Evolutionary conservation across 805 yeast species (phyloP).

Genomic region (Kodamaea neixiangensis): DNA sequence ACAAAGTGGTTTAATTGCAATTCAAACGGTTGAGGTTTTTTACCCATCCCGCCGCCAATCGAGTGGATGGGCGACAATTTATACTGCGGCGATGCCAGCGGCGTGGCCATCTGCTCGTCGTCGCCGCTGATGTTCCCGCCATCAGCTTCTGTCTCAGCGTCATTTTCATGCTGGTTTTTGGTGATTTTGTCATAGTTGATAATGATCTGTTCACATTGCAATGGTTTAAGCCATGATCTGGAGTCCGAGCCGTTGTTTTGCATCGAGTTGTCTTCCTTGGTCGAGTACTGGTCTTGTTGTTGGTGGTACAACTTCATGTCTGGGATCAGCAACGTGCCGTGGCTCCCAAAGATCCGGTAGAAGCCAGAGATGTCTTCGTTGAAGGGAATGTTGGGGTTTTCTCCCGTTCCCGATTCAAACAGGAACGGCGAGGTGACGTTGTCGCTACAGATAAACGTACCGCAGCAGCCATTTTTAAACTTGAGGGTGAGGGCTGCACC

Average conservation of each 20-base stretch:
- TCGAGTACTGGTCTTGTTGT: not conserved
- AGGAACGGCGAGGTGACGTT: slow-evolving; percentile 40
- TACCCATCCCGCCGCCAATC: slow-evolving; percentile 5
- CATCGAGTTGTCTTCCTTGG: slow-evolving; percentile 13
- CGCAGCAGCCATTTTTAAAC: slow-evolving; percentile 34
- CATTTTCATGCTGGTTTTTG: slow-evolving; percentile 9
- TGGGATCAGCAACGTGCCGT: slow-evolving; percentile 40
- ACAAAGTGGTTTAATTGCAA: slow-evolving; percentile 40
- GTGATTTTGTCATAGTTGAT: slow-evolving; percentile 15
- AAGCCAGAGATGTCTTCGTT: slow-evolving; percentile 32
- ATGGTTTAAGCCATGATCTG: slow-evolving; percentile 32
- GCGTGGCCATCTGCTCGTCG: slow-evolving; percentile 25
- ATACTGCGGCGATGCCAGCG: slow-evolving; percentile 32
- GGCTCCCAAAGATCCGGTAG: slow-evolving; percentile 40
- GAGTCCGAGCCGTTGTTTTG: slow-evolving; percentile 14
- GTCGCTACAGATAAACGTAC: slow-evolving; percentile 41
- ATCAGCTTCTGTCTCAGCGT: not conserved
- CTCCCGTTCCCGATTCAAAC: slow-evolving; percentile 42
- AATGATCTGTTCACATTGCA: slow-evolving; percentile 23
- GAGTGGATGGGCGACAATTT: slow-evolving; percentile 24
- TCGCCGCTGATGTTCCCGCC: not conserved
- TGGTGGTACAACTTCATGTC: slow-evolving; percentile 38
- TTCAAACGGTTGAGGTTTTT: slow-evolving; percentile 33
- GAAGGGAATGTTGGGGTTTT: slow-evolving; percentile 38
- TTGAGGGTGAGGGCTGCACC: slow-evolving; percentile 37